These are phyloP conservation scores for Suhomyces atakaporum DNA, from an alignment of 1,139 yeast species.

Conservation along the genomic window DNA sequence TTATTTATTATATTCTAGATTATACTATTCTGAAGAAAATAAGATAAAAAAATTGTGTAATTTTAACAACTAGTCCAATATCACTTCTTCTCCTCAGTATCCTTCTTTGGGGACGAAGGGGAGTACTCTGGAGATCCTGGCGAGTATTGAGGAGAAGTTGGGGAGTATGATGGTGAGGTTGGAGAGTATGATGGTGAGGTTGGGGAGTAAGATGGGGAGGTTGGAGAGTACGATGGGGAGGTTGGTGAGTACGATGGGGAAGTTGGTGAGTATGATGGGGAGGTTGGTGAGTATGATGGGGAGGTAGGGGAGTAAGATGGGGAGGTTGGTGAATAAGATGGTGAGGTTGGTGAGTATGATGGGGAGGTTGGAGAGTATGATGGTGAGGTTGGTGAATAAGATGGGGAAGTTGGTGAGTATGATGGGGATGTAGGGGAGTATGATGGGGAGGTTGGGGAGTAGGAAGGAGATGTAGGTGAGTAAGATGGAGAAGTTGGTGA, in stretches of 20 bases:
- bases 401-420: constrained; percentile 71
- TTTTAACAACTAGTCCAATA: constrained; percentile 2
- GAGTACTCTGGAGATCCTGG: constrained; percentile 37
- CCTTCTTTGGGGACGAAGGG: constrained; percentile 44
- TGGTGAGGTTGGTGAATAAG: constrained; percentile 75
- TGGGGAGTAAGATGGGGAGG: constrained; percentile 62
- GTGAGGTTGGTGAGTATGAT: constrained; percentile 52
- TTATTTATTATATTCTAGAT: constrained; percentile 6
- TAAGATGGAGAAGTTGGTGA: constrained; percentile 77
- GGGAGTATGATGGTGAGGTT: constrained; percentile 59
- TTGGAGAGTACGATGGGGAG: constrained; percentile 45
- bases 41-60: constrained; percentile 6
- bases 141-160: constrained; percentile 57
- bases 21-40: constrained; percentile 6
- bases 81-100: constrained; percentile 13
- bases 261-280: constrained; percentile 64
- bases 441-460: constrained; percentile 69
- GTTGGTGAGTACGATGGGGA: constrained; percentile 60
- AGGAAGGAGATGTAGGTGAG: constrained; percentile 73
- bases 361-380: constrained; percentile 77
- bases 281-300: constrained; percentile 66
- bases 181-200: constrained; percentile 62
- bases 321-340: constrained; percentile 61
- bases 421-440: constrained; percentile 76
- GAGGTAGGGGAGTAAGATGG: constrained; percentile 66